Evolutionary conservation across 2,329 filamentous ascomycete genomes (phyloP).

Genomic region (Phyllosticta capitalensis): DNA sequence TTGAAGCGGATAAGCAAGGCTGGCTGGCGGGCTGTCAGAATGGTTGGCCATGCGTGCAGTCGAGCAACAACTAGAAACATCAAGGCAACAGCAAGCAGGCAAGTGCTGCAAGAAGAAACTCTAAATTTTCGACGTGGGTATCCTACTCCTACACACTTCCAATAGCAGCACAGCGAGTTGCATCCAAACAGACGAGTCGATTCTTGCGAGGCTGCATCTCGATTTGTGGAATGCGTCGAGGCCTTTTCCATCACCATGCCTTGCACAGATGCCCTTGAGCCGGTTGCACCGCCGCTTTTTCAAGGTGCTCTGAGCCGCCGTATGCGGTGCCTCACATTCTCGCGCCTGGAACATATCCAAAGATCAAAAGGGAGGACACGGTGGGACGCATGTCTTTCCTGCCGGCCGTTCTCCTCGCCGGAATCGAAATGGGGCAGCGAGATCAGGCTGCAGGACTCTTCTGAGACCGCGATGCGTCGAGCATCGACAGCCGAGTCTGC

Average conservation of each 20-base stretch:
- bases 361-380: neutral
- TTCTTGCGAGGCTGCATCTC: neutral
- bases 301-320: neutral
- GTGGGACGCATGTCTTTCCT: too few relatives aligned
- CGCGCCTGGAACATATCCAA: neutral
- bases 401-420: too few relatives aligned
- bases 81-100: neutral
- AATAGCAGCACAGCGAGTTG: neutral
- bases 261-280: neutral
- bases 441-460: too few relatives aligned
- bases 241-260: neutral
- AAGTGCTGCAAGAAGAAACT: neutral
- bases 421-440: too few relatives aligned
- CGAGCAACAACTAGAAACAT: neutral
- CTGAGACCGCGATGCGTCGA: too few relatives aligned
- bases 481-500: too few relatives aligned
- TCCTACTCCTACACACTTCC: neutral
- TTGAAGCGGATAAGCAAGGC: too few relatives aligned
- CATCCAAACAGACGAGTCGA: neutral
- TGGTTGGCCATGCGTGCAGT: too few relatives aligned
- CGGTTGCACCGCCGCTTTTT: neutral
- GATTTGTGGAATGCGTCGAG: neutral
- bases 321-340: neutral
- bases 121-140: neutral
- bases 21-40: too few relatives aligned